Conservation (phyloP, 441 rosid species). For the Bocquillonia castaneifolia region DNA sequence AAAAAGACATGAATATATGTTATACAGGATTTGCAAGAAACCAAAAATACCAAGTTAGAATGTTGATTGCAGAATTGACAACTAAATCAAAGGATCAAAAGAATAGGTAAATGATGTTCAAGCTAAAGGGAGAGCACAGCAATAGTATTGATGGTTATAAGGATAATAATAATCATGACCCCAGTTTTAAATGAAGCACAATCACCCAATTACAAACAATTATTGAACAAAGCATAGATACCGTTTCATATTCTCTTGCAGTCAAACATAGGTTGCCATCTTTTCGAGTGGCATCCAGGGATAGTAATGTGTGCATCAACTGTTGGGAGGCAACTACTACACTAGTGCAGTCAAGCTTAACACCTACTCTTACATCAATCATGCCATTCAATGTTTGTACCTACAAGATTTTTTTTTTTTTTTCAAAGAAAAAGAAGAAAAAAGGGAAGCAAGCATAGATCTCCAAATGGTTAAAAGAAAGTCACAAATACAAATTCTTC, state of each 20-base stretch:
- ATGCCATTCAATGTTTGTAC: slow-evolving; percentile 52
- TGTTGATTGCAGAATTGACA: not conserved
- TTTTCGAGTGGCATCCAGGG: slow-evolving; percentile 32
- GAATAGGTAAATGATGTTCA: not conserved
- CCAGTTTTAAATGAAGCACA: slow-evolving; percentile 9
- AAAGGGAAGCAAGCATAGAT: slow-evolving; percentile 15
- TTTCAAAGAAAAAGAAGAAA: not conserved
- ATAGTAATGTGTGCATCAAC: slow-evolving; percentile 46
- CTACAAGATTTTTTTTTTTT: slow-evolving; percentile 36
- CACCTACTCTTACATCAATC: slow-evolving; percentile 45
- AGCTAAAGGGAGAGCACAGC: not conserved
- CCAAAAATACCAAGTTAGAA: not conserved
- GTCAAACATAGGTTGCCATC: slow-evolving; percentile 29
- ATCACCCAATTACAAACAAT: not conserved
- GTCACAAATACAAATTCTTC: slow-evolving; percentile 16
- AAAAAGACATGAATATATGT: not conserved
- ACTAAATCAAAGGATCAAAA: not conserved
- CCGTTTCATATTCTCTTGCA: slow-evolving; percentile 57
- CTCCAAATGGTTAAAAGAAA: slow-evolving; percentile 14
- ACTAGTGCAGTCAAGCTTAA: slow-evolving; percentile 63
- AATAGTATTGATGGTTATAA: not conserved
- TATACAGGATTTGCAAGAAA: not conserved
- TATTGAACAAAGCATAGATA: slow-evolving; percentile 21
- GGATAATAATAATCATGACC: not conserved
- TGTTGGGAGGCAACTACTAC: slow-evolving; percentile 51